Base-by-base conservation (phyloP, 2,329 filamentous ascomycete species). In the Exophiala calicioides region DNA sequence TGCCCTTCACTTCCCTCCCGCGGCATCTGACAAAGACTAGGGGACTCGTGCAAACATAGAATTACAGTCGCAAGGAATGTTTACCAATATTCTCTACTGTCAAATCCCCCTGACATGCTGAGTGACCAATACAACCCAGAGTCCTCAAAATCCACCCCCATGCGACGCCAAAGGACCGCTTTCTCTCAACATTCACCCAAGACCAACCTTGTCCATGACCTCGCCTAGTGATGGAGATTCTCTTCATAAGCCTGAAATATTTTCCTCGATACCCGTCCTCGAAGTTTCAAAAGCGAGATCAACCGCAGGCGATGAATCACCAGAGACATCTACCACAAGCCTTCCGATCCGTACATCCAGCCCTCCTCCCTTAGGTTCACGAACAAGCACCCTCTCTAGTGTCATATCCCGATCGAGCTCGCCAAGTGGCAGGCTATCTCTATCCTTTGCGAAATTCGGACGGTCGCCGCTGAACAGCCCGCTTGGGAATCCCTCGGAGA, bases 331-430 rank as follows among this genome's bases (percentile, higher is more conserved):
- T 56, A 79, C 82, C 44, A 69, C 75, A 33, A 75, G 65, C 42
- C 69, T 81, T 47, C 75, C 76, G 40, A 76, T 76, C 58, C 75
- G 78, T 78, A 79, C 60, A 74, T 79, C 31, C 68, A 83, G 53
- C 74, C 85, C 62, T 73, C 82, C 65, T 67, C 83, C 58, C 77
- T 86, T 69, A 74, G 63, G 65, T 34, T 60, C 67, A 41, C 63
- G 67, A 18, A 65, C 83, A 35, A 81, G 82, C 13, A 84, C 82
- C 3, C 72, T 85, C 20, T 81, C 83, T n/a, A 82, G 83, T 5
- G 79, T 83, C 0, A 79, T 78, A 13, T 87, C 84, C 34, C 78
- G 85, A 52, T 80, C 85, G 26, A 78, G 79, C 57, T 88, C 85
- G 6, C 85, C 85, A 18, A 78, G 78, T 46, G 79, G 80, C 32